Base-by-base conservation (phyloP, 2,329 filamentous ascomycete species). In the Sclerotinia sclerotiorum region DNA sequence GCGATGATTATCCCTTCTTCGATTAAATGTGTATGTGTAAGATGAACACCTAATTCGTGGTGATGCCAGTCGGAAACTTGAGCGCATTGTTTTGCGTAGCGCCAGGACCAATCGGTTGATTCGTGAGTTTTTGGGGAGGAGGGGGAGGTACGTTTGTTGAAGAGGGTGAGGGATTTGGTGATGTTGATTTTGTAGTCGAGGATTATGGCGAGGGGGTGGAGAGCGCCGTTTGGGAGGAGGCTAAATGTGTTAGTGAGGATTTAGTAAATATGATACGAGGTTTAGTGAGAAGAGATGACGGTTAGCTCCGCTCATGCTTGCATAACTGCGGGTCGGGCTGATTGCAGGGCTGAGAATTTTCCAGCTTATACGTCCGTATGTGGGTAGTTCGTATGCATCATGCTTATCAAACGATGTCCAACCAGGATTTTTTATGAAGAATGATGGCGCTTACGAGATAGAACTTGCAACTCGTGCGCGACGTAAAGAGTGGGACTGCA, bases 51-150 rank as follows among this genome's bases (percentile, higher is more conserved):
- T 21, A 84, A 70, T 72, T 84, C 82, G 69, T 85, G 83, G 5
- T 80, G 78, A 64, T 79, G 74, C 83, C 82, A 85, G 74, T 84
- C 83, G 1, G 80, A 78, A 1, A 79, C 77, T 68, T 84, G 82
- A 1, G 79, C 80, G 58, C 81, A 84, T 0, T 80, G 83, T 74
- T 84, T 85, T 27, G 83, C 83, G 72, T 84, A 84, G 56, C 83
- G 76, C 83, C 83, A 85, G 0, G 82, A 78, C 82, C 82, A 85
- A 75, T 84, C 83, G 2, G 75, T 73, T 65, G 78, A 79, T 70
- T 83, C 79, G 17, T 74, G 71, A 21, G 67, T 68, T 5, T 69
- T 73, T 0, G 75, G 69, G 46, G 79, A 77, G 0, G 72, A 70
- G 0, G 81, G 78, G 0, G 70, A 72, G 39, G 79, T 71, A 1